Conservation (phyloP, 1,284 basidiomycete genomes). For the Tylopilus sp. region DNA sequence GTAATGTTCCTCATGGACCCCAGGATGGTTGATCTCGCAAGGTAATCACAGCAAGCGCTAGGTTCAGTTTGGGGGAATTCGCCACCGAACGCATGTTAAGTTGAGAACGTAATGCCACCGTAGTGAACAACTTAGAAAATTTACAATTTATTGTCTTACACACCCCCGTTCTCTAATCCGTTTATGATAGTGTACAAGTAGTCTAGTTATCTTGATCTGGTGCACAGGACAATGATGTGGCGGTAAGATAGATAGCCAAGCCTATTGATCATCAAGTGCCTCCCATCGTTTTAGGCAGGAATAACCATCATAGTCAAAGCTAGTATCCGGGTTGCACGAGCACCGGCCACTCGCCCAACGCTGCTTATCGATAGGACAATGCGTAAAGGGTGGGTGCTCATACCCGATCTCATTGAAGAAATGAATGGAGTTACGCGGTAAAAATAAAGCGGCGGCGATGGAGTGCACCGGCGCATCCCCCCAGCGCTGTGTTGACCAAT, state of each 20-base stretch:
- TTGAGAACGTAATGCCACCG: no score
- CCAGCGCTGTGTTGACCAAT: conserved; percentile 65
- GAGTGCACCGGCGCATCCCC: conserved; percentile 92
- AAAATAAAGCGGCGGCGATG: conserved; percentile 82
- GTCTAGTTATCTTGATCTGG: no score
- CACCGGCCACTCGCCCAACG: conserved; percentile 57
- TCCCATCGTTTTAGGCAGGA: conserved; percentile 39
- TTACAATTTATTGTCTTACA: conserved; percentile 8
- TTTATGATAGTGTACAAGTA: not conserved
- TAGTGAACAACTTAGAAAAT: no score
- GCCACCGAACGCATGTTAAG: no score
- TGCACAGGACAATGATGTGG: no score
- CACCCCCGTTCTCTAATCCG: conserved; percentile 8
- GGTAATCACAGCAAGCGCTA: not conserved
- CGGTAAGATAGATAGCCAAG: not conserved
- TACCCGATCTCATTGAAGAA: conserved; percentile 75
- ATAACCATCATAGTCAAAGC: conserved; percentile 56
- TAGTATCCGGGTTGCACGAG: conserved; percentile 57
- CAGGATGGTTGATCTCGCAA: not conserved
- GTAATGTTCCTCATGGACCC: no score
- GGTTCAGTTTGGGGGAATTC: not conserved
- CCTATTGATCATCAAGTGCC: conserved; percentile 2
- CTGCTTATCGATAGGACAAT: conserved; percentile 64
- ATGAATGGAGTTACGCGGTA: conserved; percentile 75
- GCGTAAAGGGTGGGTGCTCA: conserved; percentile 67